Conservation (phyloP, 768 basidiomycete species). For the Holtermanniella nyarrowii region DNA sequence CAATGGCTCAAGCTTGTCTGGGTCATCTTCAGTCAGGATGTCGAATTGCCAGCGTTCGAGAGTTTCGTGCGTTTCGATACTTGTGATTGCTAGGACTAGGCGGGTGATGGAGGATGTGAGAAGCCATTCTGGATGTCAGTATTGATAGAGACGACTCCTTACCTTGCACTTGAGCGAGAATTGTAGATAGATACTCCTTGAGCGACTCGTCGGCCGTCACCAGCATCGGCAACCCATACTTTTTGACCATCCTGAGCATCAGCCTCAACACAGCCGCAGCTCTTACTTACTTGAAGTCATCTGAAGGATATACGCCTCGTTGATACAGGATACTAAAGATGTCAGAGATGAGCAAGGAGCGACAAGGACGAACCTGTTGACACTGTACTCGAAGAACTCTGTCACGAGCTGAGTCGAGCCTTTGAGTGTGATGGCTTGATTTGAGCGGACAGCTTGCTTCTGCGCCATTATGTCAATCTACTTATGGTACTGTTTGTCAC, state of each 20-base stretch:
- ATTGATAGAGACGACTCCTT: constrained; percentile 27
- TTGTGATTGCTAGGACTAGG: constrained; percentile 88
- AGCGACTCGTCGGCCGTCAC: constrained; percentile 87
- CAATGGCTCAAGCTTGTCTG: neutral
- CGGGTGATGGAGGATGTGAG: constrained; percentile 84
- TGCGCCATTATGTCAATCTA: constrained; percentile 37
- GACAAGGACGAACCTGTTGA: constrained; percentile 65
- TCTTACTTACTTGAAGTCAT: constrained; percentile 64
- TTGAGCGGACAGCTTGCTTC: constrained; percentile 35
- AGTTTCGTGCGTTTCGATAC: constrained; percentile 80
- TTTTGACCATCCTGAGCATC: constrained; percentile 72
- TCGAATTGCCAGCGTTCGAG: constrained; percentile 99
- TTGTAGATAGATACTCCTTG: constrained; percentile 89
- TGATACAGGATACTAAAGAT: constrained; percentile 77
- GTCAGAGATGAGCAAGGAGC: neutral
- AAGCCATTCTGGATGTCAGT: constrained; percentile 65
- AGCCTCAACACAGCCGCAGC: neutral
- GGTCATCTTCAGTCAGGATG: constrained; percentile 50
- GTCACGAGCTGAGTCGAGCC: constrained; percentile 88
- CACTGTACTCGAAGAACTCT: constrained; percentile 99
- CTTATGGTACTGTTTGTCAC: no score
- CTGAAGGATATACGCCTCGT: constrained; percentile 89
- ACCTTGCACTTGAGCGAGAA: constrained; percentile 88
- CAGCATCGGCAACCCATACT: constrained; percentile 91
- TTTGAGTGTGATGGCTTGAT: constrained; percentile 70